Evolutionary conservation across 2,329 filamentous ascomycete species (phyloP).

Genomic region (Colletotrichum musae): DNA sequence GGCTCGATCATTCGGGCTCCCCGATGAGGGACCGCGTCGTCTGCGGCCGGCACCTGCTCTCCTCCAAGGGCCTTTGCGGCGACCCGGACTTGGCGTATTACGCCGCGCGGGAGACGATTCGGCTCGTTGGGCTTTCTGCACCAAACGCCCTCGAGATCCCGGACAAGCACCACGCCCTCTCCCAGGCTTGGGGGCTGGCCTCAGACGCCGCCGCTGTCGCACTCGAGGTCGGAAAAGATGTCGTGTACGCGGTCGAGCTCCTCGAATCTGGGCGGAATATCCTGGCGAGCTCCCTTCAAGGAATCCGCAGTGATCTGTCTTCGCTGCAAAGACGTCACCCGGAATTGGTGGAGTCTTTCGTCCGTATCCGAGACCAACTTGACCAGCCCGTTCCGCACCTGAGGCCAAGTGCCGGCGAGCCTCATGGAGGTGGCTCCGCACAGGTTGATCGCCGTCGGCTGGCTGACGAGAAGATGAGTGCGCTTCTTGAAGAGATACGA

Average conservation of each 20-base stretch:
- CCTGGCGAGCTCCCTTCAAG: background rate
- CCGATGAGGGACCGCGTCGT: too few species aligned
- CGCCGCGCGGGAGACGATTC: background rate
- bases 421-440: too few species aligned
- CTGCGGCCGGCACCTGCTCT: too few species aligned
- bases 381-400: background rate
- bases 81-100: background rate
- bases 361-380: background rate
- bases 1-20: too few species aligned
- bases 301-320: background rate
- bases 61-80: background rate
- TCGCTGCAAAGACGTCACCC: background rate
- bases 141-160: background rate
- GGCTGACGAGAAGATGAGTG: background rate
- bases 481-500: background rate
- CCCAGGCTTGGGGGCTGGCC: background rate
- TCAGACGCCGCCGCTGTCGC: background rate
- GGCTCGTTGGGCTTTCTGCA: background rate
- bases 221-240: background rate
- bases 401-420: background rate
- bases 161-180: background rate
- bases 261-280: background rate
- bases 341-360: background rate
- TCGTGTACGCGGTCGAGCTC: background rate
- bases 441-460: background rate